These are phyloP conservation scores for Phalaenopsis aphrodite DNA, from an alignment of 106 monocot species.

Conservation along the genomic window DNA sequence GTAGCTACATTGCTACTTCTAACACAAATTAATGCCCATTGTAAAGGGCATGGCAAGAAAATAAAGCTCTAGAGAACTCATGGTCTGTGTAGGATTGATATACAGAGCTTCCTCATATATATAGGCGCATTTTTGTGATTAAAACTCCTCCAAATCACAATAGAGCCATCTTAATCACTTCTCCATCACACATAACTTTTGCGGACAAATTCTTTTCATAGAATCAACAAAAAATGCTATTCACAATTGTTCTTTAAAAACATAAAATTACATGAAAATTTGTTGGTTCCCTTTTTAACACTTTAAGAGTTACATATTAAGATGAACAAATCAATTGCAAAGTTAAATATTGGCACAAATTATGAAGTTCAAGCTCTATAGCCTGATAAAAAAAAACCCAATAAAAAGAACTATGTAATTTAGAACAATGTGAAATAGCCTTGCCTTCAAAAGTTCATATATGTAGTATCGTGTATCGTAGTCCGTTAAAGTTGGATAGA, in stretches of 20 bases:
- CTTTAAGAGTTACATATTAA: neutral
- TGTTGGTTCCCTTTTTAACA: neutral
- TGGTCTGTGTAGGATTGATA: neutral
- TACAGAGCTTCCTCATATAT: neutral
- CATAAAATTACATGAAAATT: neutral
- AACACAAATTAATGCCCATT: neutral
- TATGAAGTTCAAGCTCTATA: neutral
- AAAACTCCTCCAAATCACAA: neutral
- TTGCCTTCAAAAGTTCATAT: slow-evolving; percentile 81
- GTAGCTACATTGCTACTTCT: neutral
- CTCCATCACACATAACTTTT: neutral
- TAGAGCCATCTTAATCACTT: neutral
- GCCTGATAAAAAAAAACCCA: neutral
- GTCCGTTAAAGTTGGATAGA: slow-evolving; percentile 84
- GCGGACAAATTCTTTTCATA: neutral
- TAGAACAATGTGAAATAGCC: neutral
- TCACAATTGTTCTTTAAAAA: neutral
- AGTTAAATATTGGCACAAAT: neutral
- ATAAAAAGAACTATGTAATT: neutral
- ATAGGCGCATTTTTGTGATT: neutral
- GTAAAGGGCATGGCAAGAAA: neutral
- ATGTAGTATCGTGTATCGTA: slow-evolving; percentile 85
- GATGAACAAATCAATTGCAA: neutral
- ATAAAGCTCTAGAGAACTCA: neutral
- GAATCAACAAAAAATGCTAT: neutral